These are phyloP conservation scores for Neofusicoccum ribis DNA, from an alignment of 2,329 filamentous ascomycete genomes.

Conservation along the genomic window DNA sequence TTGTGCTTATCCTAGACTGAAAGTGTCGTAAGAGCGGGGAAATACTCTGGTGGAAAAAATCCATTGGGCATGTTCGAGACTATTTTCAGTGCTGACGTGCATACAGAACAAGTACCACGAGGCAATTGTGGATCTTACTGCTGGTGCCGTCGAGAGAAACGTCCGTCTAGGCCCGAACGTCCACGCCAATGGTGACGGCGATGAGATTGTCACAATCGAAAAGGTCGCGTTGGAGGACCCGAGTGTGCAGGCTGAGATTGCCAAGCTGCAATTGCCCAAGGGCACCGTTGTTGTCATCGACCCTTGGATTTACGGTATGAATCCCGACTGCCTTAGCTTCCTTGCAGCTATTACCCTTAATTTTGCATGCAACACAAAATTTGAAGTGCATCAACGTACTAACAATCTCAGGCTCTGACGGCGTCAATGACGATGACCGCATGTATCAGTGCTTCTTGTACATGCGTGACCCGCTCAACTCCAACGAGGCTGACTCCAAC, in stretches of 20 bases:
- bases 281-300: constrained; percentile 59
- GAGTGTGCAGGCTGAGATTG: constrained; percentile 58
- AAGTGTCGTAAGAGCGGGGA: neutral
- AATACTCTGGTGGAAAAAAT: neutral
- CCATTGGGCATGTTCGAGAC: constrained; percentile 12
- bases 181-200: constrained; percentile 59
- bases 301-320: constrained; percentile 66
- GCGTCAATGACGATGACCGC: constrained; percentile 49
- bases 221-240: constrained; percentile 57
- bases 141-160: constrained; percentile 56
- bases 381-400: neutral
- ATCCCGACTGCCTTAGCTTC: too few relatives aligned
- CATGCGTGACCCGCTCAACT: constrained; percentile 62
- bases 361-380: neutral
- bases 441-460: constrained; percentile 68
- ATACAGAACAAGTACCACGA: constrained; percentile 62
- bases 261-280: constrained; percentile 59
- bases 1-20: too few relatives aligned
- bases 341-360: too few relatives aligned
- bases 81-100: neutral
- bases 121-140: constrained; percentile 57
- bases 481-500: constrained; percentile 62
- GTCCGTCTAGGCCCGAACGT: constrained; percentile 58
- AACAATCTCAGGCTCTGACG: constrained; percentile 41
- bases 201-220: constrained; percentile 62